Conservation (phyloP, 2,329 filamentous ascomycete genomes). For the Ophiostoma fasciatum region DNA sequence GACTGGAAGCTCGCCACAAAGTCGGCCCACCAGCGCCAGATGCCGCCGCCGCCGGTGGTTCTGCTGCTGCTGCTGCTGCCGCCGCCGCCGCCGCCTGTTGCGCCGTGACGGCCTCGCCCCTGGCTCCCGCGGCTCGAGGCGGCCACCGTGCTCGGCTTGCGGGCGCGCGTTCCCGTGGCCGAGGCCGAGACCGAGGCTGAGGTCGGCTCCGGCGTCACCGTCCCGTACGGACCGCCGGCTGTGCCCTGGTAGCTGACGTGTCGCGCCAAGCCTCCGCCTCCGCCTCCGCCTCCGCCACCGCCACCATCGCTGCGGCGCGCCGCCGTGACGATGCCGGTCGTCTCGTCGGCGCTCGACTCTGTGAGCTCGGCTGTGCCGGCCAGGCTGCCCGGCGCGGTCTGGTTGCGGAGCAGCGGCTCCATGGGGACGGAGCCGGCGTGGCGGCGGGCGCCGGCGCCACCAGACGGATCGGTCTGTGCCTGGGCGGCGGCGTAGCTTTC, state of each 20-base stretch:
- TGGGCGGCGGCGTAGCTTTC: constrained; percentile 11
- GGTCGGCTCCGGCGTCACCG: background rate
- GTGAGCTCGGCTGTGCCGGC: constrained; percentile 11
- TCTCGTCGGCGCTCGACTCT: constrained; percentile 10
- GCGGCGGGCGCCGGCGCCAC: constrained; percentile 1
- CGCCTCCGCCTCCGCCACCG: constrained; percentile 10
- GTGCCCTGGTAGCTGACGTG: constrained; percentile 15
- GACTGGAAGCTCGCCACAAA: constrained; percentile 36
- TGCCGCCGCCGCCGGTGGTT: constrained; percentile 13
- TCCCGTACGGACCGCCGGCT: constrained; percentile 5
- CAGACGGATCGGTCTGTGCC: constrained; percentile 7
- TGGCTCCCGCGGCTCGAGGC: no score
- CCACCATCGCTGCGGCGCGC: constrained; percentile 1
- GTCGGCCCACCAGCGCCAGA: constrained; percentile 27
- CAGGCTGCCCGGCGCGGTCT: constrained; percentile 9
- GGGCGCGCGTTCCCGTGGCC: background rate
- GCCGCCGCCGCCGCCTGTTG: background rate
- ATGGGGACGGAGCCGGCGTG: constrained; percentile 4
- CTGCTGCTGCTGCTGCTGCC: background rate
- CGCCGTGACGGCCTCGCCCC: no score
- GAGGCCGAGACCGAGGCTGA: background rate
- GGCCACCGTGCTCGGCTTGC: background rate
- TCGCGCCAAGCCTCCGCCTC: constrained; percentile 2
- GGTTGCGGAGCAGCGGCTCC: constrained; percentile 10
- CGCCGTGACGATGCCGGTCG: constrained; percentile 11